A percentile compares a stretch with the other conserved stretches of the same genome.
Conservation (phyloP, 1,139 yeast genomes). For the Blastobotrys ciferrii region DNA sequence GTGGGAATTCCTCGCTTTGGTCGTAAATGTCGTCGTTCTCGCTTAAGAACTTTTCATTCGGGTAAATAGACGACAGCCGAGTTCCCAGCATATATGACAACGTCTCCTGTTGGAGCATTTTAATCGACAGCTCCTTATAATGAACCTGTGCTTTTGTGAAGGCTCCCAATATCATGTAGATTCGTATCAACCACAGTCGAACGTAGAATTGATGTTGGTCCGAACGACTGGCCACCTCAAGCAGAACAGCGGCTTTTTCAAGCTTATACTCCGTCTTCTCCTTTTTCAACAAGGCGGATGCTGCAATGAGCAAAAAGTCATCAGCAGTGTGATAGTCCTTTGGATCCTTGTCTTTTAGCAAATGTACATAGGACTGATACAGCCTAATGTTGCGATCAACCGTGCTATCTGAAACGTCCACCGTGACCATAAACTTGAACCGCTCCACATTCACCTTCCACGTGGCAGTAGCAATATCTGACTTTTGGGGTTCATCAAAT, state of each 20-base stretch:
- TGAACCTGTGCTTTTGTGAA: slow-evolving; percentile 50
- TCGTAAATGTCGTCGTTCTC: slow-evolving; percentile 46
- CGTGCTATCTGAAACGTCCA: slow-evolving; percentile 19
- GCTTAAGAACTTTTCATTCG: slow-evolving; percentile 30
- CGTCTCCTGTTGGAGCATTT: slow-evolving; percentile 78
- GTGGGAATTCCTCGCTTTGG: slow-evolving; percentile 52
- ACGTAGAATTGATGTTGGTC: slow-evolving; percentile 69
- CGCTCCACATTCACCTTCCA: slow-evolving; percentile 52
- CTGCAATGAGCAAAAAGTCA: slow-evolving; percentile 57
- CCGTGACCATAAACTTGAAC: slow-evolving; percentile 37
- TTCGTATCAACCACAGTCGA: slow-evolving; percentile 65
- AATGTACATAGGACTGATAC: slow-evolving; percentile 38
- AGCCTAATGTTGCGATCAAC: slow-evolving; percentile 36
- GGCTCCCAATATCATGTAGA: slow-evolving; percentile 62
- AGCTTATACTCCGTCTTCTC: slow-evolving; percentile 23
- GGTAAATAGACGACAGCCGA: slow-evolving; percentile 45
- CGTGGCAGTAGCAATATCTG: slow-evolving; percentile 36
- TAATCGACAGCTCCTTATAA: slow-evolving; percentile 57
- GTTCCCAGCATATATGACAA: slow-evolving; percentile 56
- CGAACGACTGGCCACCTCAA: slow-evolving; percentile 48
- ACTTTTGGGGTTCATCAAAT: slow-evolving; percentile 17
- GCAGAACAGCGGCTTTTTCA: slow-evolving; percentile 40
- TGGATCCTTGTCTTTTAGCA: slow-evolving; percentile 42
- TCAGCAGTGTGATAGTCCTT: slow-evolving; percentile 67
- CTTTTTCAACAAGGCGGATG: slow-evolving; percentile 23